Conservation (phyloP, 331 rosid species). For the Cydonia oblonga region DNA sequence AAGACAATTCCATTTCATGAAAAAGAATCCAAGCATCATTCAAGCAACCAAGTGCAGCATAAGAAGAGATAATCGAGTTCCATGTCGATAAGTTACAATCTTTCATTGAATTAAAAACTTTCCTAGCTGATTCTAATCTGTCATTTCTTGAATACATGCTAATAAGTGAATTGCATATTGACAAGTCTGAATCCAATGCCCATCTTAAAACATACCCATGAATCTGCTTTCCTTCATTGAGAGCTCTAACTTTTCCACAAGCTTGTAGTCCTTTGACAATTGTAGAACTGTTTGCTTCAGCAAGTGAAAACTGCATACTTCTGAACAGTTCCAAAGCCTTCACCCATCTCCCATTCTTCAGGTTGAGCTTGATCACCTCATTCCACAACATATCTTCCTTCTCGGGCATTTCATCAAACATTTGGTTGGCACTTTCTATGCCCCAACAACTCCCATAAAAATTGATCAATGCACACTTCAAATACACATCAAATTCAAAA, state of each 20-base stretch:
- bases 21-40: conserved; percentile 34
- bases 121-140: conserved; percentile 30
- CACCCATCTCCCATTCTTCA: conserved; percentile 44
- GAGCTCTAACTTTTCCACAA: conserved; percentile 55
- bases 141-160: conserved; percentile 60
- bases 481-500: conserved; percentile 36
- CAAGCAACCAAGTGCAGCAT: conserved; percentile 29
- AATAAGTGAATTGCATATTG: conserved; percentile 49
- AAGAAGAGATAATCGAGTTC: conserved; percentile 56
- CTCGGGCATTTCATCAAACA: conserved; percentile 35
- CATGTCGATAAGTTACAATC: conserved; percentile 42
- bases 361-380: conserved; percentile 41
- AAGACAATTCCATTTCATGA: conserved; percentile 30
- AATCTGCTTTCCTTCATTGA: conserved; percentile 55
- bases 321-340: conserved; percentile 34
- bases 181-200: conserved; percentile 27
- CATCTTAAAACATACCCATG: conserved; percentile 57
- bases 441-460: conserved; percentile 44
- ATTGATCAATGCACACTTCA: conserved; percentile 45
- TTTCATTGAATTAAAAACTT: conserved; percentile 45
- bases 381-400: conserved; percentile 53
- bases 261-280: conserved; percentile 50
- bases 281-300: conserved; percentile 29
- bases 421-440: conserved; percentile 39
- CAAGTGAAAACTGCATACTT: conserved; percentile 37